Percentiles rank a stretch among this genome's conserved stretches.
Evolutionary conservation across 108 stramenopile species (phyloP).

Genomic region (Aurantiochytrium sp.): DNA sequence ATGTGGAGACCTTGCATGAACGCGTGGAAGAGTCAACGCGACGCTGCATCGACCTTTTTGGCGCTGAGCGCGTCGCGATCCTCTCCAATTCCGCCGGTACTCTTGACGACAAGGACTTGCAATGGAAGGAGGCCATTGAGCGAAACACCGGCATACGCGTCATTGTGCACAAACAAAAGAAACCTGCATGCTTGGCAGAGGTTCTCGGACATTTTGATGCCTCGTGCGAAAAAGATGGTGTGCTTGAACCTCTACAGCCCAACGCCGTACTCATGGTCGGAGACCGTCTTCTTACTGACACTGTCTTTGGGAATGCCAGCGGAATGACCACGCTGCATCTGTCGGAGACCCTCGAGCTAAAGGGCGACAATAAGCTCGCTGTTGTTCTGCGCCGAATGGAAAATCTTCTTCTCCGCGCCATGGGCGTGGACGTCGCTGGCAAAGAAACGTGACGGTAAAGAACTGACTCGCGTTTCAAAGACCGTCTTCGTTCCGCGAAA

Average conservation of each 20-base stretch:
- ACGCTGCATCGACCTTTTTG: slow-evolving; percentile 23
- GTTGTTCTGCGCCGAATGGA: neutral
- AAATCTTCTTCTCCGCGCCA: neutral
- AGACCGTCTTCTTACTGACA: slow-evolving; percentile 41
- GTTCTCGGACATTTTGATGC: slow-evolving; percentile 34
- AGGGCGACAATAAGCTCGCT: neutral
- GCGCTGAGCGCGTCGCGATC: slow-evolving; percentile 22
- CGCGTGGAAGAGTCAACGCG: neutral
- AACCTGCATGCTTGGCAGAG: slow-evolving; percentile 31
- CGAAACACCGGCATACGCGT: slow-evolving; percentile 34
- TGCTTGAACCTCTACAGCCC: neutral
- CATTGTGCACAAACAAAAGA: slow-evolving; percentile 34
- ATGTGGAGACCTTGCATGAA: slow-evolving; percentile 21
- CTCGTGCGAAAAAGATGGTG: neutral
- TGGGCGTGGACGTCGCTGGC: neutral
- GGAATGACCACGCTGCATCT: slow-evolving; percentile 41
- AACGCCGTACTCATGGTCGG: slow-evolving; percentile 32
- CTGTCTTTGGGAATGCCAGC: slow-evolving; percentile 37
- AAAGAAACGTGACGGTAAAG: too few relatives aligned
- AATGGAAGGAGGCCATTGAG: slow-evolving; percentile 20
- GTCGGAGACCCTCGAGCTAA: neutral
- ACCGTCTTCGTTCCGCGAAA: too few relatives aligned
- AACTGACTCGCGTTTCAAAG: too few relatives aligned
- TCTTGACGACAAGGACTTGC: slow-evolving; percentile 20
- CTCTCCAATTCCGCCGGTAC: slow-evolving; percentile 44